Evolutionary conservation across 441 rosid species (phyloP).

Genomic region (Euphorbia schlechtendalii): DNA sequence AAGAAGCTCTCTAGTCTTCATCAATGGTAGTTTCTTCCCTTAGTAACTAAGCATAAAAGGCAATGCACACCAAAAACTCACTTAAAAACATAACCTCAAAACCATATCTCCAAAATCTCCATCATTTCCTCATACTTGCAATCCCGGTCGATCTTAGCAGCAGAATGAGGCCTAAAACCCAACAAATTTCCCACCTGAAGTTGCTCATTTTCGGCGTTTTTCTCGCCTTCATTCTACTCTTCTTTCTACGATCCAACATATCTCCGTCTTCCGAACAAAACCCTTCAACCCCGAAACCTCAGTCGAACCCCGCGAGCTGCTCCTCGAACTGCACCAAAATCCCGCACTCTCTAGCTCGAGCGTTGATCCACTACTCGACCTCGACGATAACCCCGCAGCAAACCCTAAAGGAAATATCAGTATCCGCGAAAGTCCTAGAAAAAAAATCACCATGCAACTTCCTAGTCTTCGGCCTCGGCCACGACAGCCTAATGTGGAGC

Average conservation of each 20-base stretch:
- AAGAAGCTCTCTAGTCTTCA: constrained; percentile 49
- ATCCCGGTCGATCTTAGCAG: background rate
- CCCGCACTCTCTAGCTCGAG: constrained; percentile 53
- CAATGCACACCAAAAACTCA: constrained; percentile 15
- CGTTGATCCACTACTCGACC: constrained; percentile 68
- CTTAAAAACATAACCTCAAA: constrained; percentile 2
- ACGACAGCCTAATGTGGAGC: constrained; percentile 91
- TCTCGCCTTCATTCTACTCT: constrained; percentile 47
- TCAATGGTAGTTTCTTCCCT: constrained; percentile 38
- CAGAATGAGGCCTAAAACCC: constrained; percentile 59
- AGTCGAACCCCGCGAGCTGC: constrained; percentile 26
- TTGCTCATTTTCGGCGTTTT: constrained; percentile 53
- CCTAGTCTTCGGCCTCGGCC: constrained; percentile 87
- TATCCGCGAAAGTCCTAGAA: constrained; percentile 45
- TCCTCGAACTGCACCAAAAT: constrained; percentile 44
- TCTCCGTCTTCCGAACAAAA: constrained; percentile 37
- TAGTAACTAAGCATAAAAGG: constrained; percentile 52
- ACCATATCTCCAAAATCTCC: constrained; percentile 5
- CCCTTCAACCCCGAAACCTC: constrained; percentile 14
- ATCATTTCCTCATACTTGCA: no score
- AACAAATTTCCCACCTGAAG: constrained; percentile 43
- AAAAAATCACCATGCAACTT: constrained; percentile 82
- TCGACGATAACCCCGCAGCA: constrained; percentile 79
- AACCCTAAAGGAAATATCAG: constrained; percentile 61
- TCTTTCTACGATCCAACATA: constrained; percentile 48